Evolutionary conservation across 73 alveolate genomes (phyloP), one percentile per base, ranked within the genome.

Genomic region (Durusdinium trenchii): DNA sequence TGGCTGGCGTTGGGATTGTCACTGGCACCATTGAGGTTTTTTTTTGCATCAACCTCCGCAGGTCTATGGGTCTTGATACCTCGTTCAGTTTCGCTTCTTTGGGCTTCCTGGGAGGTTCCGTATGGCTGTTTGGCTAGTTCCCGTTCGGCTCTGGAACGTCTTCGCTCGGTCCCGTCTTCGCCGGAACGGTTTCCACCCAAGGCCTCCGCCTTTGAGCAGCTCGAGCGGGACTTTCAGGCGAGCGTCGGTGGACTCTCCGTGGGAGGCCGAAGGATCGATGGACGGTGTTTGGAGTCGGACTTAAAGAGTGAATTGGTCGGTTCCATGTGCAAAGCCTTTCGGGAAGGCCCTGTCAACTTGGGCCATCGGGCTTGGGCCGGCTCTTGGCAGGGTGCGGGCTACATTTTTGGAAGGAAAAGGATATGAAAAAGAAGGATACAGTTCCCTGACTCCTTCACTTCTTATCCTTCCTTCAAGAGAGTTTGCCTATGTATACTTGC

Each of bases 191-290:
- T 20, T 45, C 46, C 3, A n/a, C 32, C 6, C 87, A 20, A 69
- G 97, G 87, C 89, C 51, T 90, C 87, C 12, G 86, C 97, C 45
- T 67, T 67, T 26, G 87, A 90, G 60, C 86, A 51, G 57, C 57
- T 90, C n/a, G 86, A 64, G 54, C 52, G 54, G 67, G 87, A 67
- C 87, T 69, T 90, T 36, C 83, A 40, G 95, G 84, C 6, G 75
- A 0, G 0, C 2, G 42, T 6, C 38, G 42, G 79, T 64, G n/a
- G 79, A 16, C 9, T 35, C 45, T 6, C 79, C 23, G 69, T 16
- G 23, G 23, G 23, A 16, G 23, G 69, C 32, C 23, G 23, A 57
- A 57, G 45, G 16, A 12, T 71, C 36, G 45, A n/a, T 16, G 12
- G 36, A 0, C 16, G 45, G 45, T 20, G 83, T 30, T 71, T 2